Conservation (phyloP, 73 alveolate genomes). For the Paramecium sonneborni region DNA sequence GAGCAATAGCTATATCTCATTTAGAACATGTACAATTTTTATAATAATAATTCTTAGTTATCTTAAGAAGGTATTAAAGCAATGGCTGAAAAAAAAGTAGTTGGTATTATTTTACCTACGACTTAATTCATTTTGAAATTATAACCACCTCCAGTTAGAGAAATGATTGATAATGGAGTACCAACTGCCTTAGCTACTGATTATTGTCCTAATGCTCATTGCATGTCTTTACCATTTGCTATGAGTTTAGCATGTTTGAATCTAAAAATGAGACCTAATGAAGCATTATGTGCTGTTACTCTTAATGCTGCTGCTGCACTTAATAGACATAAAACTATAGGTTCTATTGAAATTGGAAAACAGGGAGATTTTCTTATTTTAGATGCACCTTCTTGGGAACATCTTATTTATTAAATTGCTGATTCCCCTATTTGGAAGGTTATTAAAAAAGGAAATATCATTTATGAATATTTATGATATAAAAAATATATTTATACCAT, state of each 20-base stretch:
- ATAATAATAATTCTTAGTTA: background rate
- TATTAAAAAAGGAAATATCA: slow-evolving; percentile 32
- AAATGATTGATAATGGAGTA: slow-evolving; percentile 67
- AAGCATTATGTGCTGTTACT: slow-evolving; percentile 72
- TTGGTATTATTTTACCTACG: slow-evolving; percentile 72
- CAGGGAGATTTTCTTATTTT: slow-evolving; percentile 67
- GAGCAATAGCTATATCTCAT: slow-evolving; percentile 68
- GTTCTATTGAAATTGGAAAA: slow-evolving; percentile 70
- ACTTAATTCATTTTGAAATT: slow-evolving; percentile 65
- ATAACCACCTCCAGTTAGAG: slow-evolving; percentile 70
- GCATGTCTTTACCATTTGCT: slow-evolving; percentile 66
- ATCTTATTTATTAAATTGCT: slow-evolving; percentile 53
- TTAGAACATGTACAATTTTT: slow-evolving; percentile 43
- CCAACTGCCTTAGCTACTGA: slow-evolving; percentile 73
- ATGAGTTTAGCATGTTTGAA: slow-evolving; percentile 70
- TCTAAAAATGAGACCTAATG: slow-evolving; percentile 65
- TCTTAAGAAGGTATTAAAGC: slow-evolving; percentile 66
- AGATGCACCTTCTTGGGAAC: slow-evolving; percentile 65
- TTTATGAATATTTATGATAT: background rate
- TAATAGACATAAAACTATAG: slow-evolving; percentile 48
- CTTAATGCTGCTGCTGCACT: slow-evolving; percentile 73
- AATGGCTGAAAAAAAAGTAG: slow-evolving; percentile 65
- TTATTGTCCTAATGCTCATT: slow-evolving; percentile 70
- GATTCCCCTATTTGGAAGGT: slow-evolving; percentile 57
- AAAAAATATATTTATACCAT: background rate